Percentiles rank a stretch among this genome's conserved stretches.
phyloP scores from a whole-genome alignment of 1,139 yeast species.

The Suhomyces wounanorum region DNA sequence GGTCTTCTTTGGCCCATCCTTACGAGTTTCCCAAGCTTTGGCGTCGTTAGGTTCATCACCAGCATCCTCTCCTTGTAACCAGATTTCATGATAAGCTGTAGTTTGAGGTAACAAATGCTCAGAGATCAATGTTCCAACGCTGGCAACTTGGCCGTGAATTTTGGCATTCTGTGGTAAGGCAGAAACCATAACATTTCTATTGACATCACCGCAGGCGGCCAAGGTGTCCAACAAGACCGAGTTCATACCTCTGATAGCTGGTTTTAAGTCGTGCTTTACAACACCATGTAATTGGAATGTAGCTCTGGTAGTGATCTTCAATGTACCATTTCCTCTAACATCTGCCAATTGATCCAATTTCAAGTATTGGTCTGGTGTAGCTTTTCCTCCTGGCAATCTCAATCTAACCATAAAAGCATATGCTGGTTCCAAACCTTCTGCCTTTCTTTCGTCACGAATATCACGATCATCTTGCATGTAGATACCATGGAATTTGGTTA shows the following conservation, averaged over 20 bases:
- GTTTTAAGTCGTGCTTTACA: conserved; percentile 85
- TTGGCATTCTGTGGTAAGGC: conserved; percentile 86
- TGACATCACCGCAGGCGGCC: conserved; percentile 98
- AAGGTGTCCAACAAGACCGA: conserved; percentile 87
- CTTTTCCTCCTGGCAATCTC: conserved; percentile 90
- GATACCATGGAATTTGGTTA: conserved; percentile 97
- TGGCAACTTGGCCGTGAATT: conserved; percentile 74
- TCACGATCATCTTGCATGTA: conserved; percentile 99
- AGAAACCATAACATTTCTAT: conserved; percentile 91
- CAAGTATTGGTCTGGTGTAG: conserved; percentile 87
- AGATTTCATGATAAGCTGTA: conserved; percentile 95
- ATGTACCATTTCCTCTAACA: conserved; percentile 86
- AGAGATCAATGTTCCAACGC: conserved; percentile 65
- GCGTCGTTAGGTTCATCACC: conserved; percentile 69
- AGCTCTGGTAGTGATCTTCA: conserved; percentile 95
- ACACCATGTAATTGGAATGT: conserved; percentile 97
- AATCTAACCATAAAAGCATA: conserved; percentile 96
- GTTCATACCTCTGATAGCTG: conserved; percentile 92
- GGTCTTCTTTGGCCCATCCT: conserved; percentile 76
- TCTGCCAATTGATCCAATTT: conserved; percentile 82
- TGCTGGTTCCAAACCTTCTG: conserved; percentile 92
- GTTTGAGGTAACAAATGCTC: conserved; percentile 87
- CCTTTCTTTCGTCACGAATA: conserved; percentile 86
- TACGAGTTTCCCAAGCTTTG: conserved; percentile 70
- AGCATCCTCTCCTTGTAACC: conserved; percentile 88